Evolutionary conservation across 225 moss, liverwort and hornwort genomes (phyloP).

Genomic region (Bryum argenteum): DNA sequence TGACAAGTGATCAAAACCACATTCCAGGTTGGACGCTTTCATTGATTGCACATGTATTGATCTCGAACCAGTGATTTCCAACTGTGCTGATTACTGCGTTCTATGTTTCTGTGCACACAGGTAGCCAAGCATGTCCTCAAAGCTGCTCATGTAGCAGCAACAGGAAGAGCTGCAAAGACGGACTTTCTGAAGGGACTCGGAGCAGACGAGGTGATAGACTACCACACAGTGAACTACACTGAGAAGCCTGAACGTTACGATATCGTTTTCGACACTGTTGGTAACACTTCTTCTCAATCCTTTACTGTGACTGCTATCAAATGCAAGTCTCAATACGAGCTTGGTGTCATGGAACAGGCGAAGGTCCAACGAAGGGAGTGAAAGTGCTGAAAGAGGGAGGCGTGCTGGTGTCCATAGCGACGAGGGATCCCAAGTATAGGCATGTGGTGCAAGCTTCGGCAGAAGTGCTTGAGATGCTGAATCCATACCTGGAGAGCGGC

Average conservation of each 20-base stretch:
- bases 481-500: conserved; percentile 67
- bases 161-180: conserved; percentile 62
- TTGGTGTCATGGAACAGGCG: conserved; percentile 28
- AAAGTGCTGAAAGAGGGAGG: conserved; percentile 69
- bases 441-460: conserved; percentile 46
- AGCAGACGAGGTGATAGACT: conserved; percentile 84
- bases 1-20: too few relatives aligned
- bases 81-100: background rate
- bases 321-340: too few relatives aligned
- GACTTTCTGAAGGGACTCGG: conserved; percentile 74
- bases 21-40: too few relatives aligned
- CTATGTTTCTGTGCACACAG: conserved; percentile 24
- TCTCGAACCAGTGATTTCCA: too few relatives aligned
- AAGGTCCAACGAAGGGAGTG: conserved; percentile 51
- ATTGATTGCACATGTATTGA: too few relatives aligned
- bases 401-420: conserved; percentile 37
- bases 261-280: conserved; percentile 61
- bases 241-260: conserved; percentile 67
- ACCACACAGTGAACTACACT: conserved; percentile 54
- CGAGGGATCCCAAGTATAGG: conserved; percentile 42
- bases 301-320: too few relatives aligned
- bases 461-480: conserved; percentile 56
- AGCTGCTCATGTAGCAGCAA: conserved; percentile 66
- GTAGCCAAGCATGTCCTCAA: conserved; percentile 79
- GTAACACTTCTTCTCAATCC: conserved; percentile 34